A percentile compares a stretch with the other conserved stretches of the same genome.
Evolutionary conservation across 2,329 filamentous ascomycete species (phyloP).

Genomic region (Volutella citrinella): DNA sequence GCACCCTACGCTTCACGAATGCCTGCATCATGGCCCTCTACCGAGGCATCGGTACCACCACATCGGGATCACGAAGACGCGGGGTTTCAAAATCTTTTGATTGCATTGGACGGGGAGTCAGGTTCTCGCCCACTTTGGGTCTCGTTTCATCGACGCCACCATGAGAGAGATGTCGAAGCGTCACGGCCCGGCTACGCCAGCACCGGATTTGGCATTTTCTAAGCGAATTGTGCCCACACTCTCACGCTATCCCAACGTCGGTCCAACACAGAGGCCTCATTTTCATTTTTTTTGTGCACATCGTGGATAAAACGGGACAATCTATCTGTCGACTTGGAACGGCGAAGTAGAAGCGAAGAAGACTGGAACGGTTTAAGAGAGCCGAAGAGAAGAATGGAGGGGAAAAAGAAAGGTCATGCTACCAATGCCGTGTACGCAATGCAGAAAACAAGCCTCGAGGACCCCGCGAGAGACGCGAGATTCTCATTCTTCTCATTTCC

Average conservation of each 20-base stretch:
- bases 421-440: conserved; percentile 15
- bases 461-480: conserved; percentile 25
- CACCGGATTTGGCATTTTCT: too few relatives aligned
- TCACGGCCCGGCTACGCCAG: conserved; percentile 14
- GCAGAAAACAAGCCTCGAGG: conserved; percentile 12
- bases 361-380: too few relatives aligned
- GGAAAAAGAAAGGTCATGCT: conserved; percentile 14
- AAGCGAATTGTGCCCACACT: too few relatives aligned
- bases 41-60: too few relatives aligned
- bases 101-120: conserved; percentile 39
- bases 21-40: too few relatives aligned
- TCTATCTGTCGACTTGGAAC: too few relatives aligned
- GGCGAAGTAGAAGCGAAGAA: too few relatives aligned
- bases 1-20: too few relatives aligned
- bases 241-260: too few relatives aligned
- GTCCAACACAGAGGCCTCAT: too few relatives aligned
- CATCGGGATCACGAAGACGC: conserved; percentile 17
- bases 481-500: conserved; percentile 18
- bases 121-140: conserved; percentile 31
- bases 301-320: conserved; percentile 21
- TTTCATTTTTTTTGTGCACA: conserved; percentile 22
- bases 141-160: conserved; percentile 20
- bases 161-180: conserved; percentile 20
- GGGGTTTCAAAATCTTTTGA: too few relatives aligned
- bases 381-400: too few relatives aligned